A percentile compares a stretch with the other conserved stretches of the same genome.
phyloP scores from a whole-genome alignment of 805 yeast species.

The Saccharomyces eubayanus region DNA sequence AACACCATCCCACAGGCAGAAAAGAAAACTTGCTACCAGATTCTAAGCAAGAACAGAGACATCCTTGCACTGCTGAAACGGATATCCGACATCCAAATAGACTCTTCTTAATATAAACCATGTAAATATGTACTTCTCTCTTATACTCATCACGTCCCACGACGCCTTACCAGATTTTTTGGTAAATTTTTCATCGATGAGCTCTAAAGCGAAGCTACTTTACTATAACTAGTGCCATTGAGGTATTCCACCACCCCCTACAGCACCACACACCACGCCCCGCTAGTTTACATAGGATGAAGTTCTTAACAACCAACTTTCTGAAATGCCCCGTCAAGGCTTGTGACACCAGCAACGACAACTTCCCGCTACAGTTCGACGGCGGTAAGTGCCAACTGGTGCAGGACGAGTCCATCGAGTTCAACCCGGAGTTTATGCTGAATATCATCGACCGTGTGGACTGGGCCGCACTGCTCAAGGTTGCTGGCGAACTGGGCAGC shows the following conservation, averaged over 20 bases:
- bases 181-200: not conserved
- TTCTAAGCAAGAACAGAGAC: conserved; percentile 6
- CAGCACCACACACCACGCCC: not conserved
- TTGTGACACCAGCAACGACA: conserved; percentile 63
- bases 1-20: not conserved
- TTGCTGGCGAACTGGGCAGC: conserved; percentile 71
- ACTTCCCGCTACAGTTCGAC: conserved; percentile 71
- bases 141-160: not conserved
- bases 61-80: conserved; percentile 3
- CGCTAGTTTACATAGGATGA: conserved; percentile 46
- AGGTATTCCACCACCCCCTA: not conserved
- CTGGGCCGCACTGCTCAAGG: conserved; percentile 76
- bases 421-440: conserved; percentile 67
- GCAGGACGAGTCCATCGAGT: conserved; percentile 67
- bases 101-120: not conserved
- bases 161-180: not conserved
- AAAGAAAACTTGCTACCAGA: conserved; percentile 5
- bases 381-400: conserved; percentile 53
- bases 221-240: not conserved
- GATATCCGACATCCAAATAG: not conserved
- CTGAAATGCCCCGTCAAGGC: conserved; percentile 84
- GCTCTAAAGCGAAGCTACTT: not conserved
- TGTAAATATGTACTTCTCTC: not conserved
- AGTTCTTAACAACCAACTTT: conserved; percentile 90
- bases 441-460: conserved; percentile 75